These are phyloP conservation scores for Oenanthe sinensis DNA, from an alignment of 129 eudicot genomes.

Conservation along the genomic window DNA sequence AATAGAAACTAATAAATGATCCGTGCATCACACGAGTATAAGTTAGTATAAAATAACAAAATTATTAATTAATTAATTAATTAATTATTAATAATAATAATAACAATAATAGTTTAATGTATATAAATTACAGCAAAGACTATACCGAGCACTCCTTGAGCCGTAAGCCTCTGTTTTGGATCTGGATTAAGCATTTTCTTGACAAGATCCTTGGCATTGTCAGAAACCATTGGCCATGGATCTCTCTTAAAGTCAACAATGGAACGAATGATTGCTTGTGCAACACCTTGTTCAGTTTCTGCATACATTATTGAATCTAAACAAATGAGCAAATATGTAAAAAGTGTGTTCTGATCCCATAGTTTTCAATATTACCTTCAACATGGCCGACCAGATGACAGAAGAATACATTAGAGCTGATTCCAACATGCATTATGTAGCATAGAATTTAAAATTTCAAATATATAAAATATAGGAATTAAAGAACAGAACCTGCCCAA, in stretches of 20 bases:
- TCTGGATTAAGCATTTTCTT: conserved; percentile 93
- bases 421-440: not conserved
- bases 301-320: not conserved
- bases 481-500: conserved; percentile 66
- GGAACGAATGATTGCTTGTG: conserved; percentile 74
- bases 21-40: not conserved
- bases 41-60: no score
- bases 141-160: conserved; percentile 82
- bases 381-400: not conserved
- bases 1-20: no score
- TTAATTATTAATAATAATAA: no score
- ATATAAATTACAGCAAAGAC: not conserved
- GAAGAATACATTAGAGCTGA: not conserved
- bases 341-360: not conserved
- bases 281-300: conserved; percentile 93
- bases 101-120: conserved; percentile 10
- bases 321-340: not conserved
- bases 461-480: not conserved
- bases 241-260: conserved; percentile 57
- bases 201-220: conserved; percentile 89
- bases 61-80: no score
- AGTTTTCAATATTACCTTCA: not conserved
- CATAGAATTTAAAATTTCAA: not conserved
- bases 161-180: conserved; percentile 67
- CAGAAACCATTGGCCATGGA: conserved; percentile 92